phyloP scores from a whole-genome alignment of 2,329 filamentous ascomycete genomes.

The Epichloe elymi region DNA sequence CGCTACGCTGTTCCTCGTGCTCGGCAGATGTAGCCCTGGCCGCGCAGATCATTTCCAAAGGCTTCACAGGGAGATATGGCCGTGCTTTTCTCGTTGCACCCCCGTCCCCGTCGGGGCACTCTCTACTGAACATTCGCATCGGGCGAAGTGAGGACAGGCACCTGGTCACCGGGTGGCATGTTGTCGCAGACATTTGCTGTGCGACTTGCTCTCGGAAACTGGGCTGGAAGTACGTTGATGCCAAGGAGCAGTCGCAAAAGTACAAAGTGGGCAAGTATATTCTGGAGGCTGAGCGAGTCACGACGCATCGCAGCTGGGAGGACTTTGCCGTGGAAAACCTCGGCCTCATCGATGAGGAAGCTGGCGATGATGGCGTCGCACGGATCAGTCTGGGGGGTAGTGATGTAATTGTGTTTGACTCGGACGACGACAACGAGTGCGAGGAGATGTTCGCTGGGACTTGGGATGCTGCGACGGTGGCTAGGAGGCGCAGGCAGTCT shows the following conservation, averaged over 20 bases:
- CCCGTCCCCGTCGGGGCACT: constrained; percentile 11
- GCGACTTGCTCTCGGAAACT: constrained; percentile 40
- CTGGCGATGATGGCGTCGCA: background rate
- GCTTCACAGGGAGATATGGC: constrained; percentile 53
- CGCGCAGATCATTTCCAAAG: constrained; percentile 50
- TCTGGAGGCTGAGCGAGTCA: constrained; percentile 46
- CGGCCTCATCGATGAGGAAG: constrained; percentile 3
- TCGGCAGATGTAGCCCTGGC: constrained; percentile 47
- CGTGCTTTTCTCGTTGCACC: constrained; percentile 47
- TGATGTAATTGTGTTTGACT: constrained; percentile 42
- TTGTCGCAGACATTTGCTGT: constrained; percentile 51
- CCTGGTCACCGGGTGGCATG: constrained; percentile 49
- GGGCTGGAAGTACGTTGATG: constrained; percentile 58
- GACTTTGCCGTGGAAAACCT: constrained; percentile 12
- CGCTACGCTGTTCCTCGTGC: constrained; percentile 45
- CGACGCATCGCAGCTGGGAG: constrained; percentile 39
- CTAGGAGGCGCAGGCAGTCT: constrained; percentile 30
- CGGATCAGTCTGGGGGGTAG: background rate
- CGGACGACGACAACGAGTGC: constrained; percentile 52
- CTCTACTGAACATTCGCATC: constrained; percentile 41
- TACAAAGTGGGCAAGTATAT: constrained; percentile 62
- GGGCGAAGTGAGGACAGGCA: constrained; percentile 42
- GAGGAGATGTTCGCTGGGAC: constrained; percentile 50
- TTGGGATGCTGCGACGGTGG: constrained; percentile 43
- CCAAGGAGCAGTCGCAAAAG: constrained; percentile 42